phyloP scores from a whole-genome alignment of 2,329 filamentous ascomycete genomes.

The Orbilia blumenaviensis region DNA sequence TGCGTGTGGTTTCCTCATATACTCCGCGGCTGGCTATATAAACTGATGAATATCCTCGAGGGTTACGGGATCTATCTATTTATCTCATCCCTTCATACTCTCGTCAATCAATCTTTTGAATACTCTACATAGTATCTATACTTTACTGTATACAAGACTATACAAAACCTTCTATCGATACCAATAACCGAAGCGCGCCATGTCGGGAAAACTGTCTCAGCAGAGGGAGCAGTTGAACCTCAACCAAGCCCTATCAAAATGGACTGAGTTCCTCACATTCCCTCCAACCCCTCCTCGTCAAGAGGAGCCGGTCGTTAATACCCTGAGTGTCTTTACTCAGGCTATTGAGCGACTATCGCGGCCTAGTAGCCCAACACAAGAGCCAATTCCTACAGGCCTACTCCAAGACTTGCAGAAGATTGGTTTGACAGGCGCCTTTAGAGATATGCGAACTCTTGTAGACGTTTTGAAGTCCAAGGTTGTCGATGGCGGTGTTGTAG shows the following conservation, averaged over 20 bases:
- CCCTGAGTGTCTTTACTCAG: constrained; percentile 30
- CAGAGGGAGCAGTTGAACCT: constrained; percentile 49
- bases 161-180: neutral
- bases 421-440: constrained; percentile 39
- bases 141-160: neutral
- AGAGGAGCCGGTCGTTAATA: neutral
- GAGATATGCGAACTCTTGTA: constrained; percentile 47
- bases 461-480: constrained; percentile 47
- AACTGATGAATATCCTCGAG: constrained; percentile 5
- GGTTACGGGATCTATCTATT: neutral
- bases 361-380: constrained; percentile 50
- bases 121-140: neutral
- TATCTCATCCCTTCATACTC: neutral
- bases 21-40: constrained; percentile 29
- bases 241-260: constrained; percentile 45
- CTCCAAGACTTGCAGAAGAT: constrained; percentile 47
- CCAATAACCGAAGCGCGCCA: neutral
- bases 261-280: constrained; percentile 44
- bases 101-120: neutral
- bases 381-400: constrained; percentile 44
- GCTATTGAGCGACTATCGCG: constrained; percentile 37
- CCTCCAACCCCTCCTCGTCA: constrained; percentile 29
- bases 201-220: constrained; percentile 31
- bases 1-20: neutral
- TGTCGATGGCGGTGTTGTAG: constrained; percentile 25